phyloP scores from a whole-genome alignment of 208 protist species.

The Sergeia podlipaevii region DNA sequence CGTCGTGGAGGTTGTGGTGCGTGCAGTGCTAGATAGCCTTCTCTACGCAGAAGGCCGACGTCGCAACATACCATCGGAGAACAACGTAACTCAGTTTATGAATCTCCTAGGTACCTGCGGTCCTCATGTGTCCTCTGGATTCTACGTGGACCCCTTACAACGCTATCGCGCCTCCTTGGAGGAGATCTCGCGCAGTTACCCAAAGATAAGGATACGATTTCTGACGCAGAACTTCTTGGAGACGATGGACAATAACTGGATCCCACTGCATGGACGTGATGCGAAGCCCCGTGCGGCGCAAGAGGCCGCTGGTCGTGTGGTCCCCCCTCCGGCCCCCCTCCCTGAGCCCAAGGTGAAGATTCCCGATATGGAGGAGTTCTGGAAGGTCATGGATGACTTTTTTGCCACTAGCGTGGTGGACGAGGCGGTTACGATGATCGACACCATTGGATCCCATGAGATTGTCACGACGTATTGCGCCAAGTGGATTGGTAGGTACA shows the following conservation, averaged over 20 bases:
- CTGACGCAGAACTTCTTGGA: constrained; percentile 67
- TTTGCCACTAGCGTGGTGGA: constrained; percentile 55
- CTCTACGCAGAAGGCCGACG: constrained; percentile 59
- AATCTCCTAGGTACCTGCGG: constrained; percentile 74
- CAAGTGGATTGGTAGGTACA: constrained; percentile 63
- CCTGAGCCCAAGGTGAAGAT: constrained; percentile 19
- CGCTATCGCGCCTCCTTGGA: constrained; percentile 40
- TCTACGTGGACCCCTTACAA: constrained; percentile 34
- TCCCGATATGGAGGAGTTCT: constrained; percentile 65
- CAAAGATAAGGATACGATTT: constrained; percentile 74
- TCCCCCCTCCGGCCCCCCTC: neutral
- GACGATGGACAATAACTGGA: constrained; percentile 82
- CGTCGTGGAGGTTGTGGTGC: constrained; percentile 54
- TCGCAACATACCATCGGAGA: constrained; percentile 59
- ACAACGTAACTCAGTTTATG: constrained; percentile 78
- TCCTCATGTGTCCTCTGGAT: constrained; percentile 36
- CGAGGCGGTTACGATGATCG: constrained; percentile 45
- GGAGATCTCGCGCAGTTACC: constrained; percentile 52
- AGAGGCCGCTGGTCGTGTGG: constrained; percentile 6
- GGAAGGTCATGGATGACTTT: constrained; percentile 75
- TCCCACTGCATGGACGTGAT: constrained; percentile 47
- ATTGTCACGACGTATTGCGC: constrained; percentile 47
- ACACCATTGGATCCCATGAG: constrained; percentile 28
- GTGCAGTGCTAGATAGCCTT: constrained; percentile 62
- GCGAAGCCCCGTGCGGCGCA: constrained; percentile 15